Evolutionary conservation across 345 rosid species (phyloP).

Genomic region (Euphorbia tirucalli): DNA sequence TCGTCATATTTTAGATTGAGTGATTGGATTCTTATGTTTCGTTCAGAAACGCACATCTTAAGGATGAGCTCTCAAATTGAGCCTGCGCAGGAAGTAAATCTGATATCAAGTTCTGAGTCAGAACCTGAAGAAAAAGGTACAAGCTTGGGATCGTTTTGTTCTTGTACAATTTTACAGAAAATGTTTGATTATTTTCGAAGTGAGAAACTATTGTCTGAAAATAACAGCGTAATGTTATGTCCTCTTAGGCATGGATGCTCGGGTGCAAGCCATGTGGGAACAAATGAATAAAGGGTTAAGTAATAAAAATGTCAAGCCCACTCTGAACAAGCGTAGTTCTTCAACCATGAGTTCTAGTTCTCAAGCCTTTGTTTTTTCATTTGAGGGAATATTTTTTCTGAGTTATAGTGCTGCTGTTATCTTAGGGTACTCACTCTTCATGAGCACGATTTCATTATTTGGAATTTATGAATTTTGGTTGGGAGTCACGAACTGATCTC

Average conservation of each 20-base stretch:
- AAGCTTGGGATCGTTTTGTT: slow-evolving; percentile 6
- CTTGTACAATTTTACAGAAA: neutral
- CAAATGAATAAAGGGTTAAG: slow-evolving; percentile 57
- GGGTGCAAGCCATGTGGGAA: slow-evolving; percentile 59
- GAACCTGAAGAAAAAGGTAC: slow-evolving; percentile 33
- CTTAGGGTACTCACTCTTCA: neutral
- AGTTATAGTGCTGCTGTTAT: neutral
- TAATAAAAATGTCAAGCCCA: slow-evolving; percentile 26
- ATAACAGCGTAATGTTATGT: slow-evolving; percentile 7
- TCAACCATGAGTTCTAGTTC: slow-evolving; percentile 28
- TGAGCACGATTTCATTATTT: neutral
- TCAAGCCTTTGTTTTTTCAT: too few relatives aligned
- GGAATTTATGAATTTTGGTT: neutral
- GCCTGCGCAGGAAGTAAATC: slow-evolving; percentile 27
- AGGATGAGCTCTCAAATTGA: slow-evolving; percentile 33
- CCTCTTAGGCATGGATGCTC: slow-evolving; percentile 36
- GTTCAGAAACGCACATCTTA: slow-evolving; percentile 27
- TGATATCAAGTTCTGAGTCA: slow-evolving; percentile 22
- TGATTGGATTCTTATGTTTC: neutral
- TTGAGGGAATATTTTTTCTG: neutral
- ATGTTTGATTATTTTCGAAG: neutral
- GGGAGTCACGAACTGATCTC: neutral
- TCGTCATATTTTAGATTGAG: neutral
- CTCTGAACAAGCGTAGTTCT: slow-evolving; percentile 26
- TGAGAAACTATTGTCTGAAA: neutral